Evolutionary conservation across 768 basidiomycete species (phyloP).

Genomic region (Kwoniella dendrophila): DNA sequence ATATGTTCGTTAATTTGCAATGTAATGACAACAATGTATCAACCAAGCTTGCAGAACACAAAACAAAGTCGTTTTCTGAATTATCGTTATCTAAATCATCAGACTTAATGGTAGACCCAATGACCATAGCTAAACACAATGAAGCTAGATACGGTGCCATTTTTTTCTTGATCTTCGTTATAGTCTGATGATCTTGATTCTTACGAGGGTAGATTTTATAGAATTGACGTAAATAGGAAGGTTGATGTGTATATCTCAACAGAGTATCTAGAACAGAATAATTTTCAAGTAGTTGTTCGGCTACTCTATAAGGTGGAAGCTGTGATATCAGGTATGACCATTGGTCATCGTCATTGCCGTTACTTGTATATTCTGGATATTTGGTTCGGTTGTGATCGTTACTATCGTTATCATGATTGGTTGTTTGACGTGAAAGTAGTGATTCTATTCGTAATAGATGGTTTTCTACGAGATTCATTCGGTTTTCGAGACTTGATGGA

Average conservation of each 20-base stretch:
- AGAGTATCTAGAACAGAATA: constrained; percentile 11
- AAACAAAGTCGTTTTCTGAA: no score
- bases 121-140: constrained; percentile 5
- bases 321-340: constrained; percentile 4
- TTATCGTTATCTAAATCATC: no score
- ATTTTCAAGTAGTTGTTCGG: not conserved
- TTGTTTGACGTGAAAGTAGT: not conserved
- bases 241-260: constrained; percentile 2
- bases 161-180: not conserved
- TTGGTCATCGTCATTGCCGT: not conserved
- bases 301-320: not conserved
- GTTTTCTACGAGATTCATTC: not conserved
- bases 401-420: not conserved
- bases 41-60: no score
- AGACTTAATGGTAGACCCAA: no score
- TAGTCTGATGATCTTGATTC: not conserved
- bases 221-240: not conserved
- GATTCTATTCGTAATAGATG: not conserved
- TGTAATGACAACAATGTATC: no score
- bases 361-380: not conserved
- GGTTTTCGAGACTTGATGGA: not conserved
- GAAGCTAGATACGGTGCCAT: constrained; percentile 13
- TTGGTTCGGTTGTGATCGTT: not conserved
- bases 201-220: not conserved
- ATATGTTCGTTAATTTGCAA: no score